Conservation (phyloP, 202 grass and related monocot species). For the Zoysia matrella region DNA sequence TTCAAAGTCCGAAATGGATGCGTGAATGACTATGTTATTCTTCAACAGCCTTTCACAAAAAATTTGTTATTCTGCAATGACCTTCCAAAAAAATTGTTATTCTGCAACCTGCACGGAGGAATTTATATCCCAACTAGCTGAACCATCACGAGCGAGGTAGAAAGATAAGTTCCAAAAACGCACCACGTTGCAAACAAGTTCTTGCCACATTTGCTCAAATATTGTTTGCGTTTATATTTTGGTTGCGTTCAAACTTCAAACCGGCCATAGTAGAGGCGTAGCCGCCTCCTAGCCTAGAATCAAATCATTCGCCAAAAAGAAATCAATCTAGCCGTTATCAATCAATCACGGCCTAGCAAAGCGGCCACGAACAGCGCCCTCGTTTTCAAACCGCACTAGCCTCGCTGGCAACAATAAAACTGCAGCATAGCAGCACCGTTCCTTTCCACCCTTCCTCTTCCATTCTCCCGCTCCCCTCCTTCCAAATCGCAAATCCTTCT, state of each 20-base stretch:
- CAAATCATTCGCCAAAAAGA: not conserved
- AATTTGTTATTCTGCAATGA: no score
- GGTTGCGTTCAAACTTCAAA: not conserved
- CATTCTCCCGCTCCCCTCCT: conserved; percentile 47
- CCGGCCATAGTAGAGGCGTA: not conserved
- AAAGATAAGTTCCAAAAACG: no score
- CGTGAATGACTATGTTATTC: no score
- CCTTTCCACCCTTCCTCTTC: not conserved
- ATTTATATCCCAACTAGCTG: no score
- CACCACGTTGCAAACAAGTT: no score
- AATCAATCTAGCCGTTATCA: not conserved
- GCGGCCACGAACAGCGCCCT: conserved; percentile 34
- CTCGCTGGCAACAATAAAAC: not conserved
- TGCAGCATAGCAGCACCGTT: no score
- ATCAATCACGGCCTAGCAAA: conserved; percentile 42
- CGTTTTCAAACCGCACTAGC: conserved; percentile 16
- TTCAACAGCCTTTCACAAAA: no score
- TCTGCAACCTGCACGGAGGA: no score
- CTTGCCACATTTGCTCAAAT: not conserved
- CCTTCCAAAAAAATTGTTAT: no score
- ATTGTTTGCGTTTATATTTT: not conserved
- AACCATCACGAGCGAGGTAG: no score
- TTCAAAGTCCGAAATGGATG: no score
- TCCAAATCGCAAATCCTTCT: conserved; percentile 44
- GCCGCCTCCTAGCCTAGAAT: not conserved